Percentiles rank a stretch among this genome's conserved stretches.
Evolutionary conservation across 805 yeast species (phyloP).

Genomic region (Metschnikowia similis): DNA sequence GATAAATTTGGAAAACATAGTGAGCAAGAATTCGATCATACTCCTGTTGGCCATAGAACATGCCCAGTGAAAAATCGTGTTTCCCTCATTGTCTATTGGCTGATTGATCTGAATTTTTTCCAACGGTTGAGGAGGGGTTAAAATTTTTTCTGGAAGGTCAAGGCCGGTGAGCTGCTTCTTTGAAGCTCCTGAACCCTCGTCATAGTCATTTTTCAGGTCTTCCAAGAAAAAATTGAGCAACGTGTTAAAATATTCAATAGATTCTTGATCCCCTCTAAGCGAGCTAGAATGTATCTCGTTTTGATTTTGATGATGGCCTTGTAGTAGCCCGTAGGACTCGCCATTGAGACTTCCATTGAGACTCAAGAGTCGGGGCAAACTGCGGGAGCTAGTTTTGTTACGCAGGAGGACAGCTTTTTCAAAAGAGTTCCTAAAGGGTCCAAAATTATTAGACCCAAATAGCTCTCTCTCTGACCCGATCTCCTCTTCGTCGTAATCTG

Average conservation of each 20-base stretch:
- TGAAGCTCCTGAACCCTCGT: constrained; percentile 4
- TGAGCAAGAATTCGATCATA: constrained; percentile 57
- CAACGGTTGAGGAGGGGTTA: constrained; percentile 52
- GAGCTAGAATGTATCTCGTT: constrained; percentile 1
- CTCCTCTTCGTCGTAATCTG: constrained; percentile 25
- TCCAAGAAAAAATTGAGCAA: constrained; percentile 52
- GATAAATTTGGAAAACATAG: constrained; percentile 64
- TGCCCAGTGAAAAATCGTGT: constrained; percentile 94
- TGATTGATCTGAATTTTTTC: constrained; percentile 68
- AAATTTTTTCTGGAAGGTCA: constrained; percentile 36
- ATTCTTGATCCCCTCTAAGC: constrained; percentile 10
- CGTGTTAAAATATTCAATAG: constrained; percentile 36
- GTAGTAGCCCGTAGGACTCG: constrained; percentile 31
- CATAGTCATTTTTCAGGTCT: constrained; percentile 21
- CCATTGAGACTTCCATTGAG: constrained; percentile 28
- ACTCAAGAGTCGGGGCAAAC: constrained; percentile 20
- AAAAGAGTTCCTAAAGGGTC: constrained; percentile 15
- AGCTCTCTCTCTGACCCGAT: constrained; percentile 37
- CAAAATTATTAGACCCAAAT: constrained; percentile 28
- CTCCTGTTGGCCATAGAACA: constrained; percentile 79
- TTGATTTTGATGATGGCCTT: constrained; percentile 31
- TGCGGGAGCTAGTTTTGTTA: constrained; percentile 4
- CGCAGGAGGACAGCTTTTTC: constrained; percentile 27
- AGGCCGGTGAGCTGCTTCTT: constrained; percentile 8
- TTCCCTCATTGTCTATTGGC: constrained; percentile 89